Conservation (phyloP, 768 basidiomycete species). For the Mrakia blollopis region DNA sequence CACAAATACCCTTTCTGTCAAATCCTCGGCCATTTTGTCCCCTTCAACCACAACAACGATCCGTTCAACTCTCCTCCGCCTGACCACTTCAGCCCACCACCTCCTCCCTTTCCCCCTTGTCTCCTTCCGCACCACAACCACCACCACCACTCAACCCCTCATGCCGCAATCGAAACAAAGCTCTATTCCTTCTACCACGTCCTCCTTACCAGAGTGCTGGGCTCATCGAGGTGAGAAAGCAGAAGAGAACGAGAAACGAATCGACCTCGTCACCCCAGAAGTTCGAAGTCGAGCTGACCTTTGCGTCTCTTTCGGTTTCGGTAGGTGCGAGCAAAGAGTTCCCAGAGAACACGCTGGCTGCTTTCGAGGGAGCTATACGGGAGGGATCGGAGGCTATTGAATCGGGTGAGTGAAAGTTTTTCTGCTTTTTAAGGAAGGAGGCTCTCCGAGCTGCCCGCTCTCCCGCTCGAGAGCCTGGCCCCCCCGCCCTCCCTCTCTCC, state of each 20-base stretch:
- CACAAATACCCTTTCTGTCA: background rate
- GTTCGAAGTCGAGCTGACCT: conserved; percentile 1
- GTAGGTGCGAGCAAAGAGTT: conserved; percentile 54
- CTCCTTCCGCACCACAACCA: background rate
- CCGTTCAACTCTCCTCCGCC: background rate
- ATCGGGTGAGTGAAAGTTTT: conserved; percentile 57
- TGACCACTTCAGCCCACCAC: background rate
- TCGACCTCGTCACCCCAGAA: background rate
- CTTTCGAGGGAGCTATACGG: conserved; percentile 88
- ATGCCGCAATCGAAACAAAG: background rate
- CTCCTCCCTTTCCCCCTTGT: background rate
- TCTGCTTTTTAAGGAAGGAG: background rate
- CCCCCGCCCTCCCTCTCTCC: background rate
- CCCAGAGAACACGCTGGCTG: conserved; percentile 92
- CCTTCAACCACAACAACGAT: background rate
- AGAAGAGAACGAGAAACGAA: background rate
- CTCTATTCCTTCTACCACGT: no score
- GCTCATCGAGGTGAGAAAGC: background rate
- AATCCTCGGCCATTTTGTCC: no score
- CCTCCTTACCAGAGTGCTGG: background rate
- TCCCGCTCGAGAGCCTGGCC: background rate
- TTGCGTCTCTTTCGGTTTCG: background rate
- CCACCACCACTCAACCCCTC: background rate
- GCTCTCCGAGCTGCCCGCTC: background rate
- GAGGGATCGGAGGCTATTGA: conserved; percentile 97